Evolutionary conservation across 2,329 filamentous ascomycete species (phyloP), one percentile per base, ranked within the genome.

Genomic region (Talaromyces islandicus): DNA sequence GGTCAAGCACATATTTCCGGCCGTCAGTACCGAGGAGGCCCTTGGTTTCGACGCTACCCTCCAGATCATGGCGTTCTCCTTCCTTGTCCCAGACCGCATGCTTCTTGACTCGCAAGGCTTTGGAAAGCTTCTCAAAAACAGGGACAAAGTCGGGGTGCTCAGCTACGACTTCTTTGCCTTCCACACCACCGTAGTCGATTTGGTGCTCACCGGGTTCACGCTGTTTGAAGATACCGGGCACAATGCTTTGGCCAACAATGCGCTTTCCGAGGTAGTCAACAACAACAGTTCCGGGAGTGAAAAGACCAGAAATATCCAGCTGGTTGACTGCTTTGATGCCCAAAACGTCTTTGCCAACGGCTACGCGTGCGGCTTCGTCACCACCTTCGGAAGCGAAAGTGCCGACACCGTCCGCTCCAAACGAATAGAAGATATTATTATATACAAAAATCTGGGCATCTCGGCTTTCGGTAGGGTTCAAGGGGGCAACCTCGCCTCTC

Each of bases 401-500:
- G 50, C 94, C 93, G 52, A 97, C 94, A 57, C 94, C 95, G 73
- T 99, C 94, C 51, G 94, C 93, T 64, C 94, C 94, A 68, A 97
- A 97, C 0, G 94, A 97, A 81, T 96, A 99, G 81, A 99, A 99
- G 66, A 99, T 92, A 77, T 99, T 99, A 82, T 97, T 97, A 81
- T 97, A 97, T 25, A 99, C 93, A 70, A 96, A 99, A 65, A 99
- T 99, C 74, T 99, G 94, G 4, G 94, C 94, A 73, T 99, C 93
- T 66, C 84, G 86, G 64, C 83, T 87, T 77, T 99, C 94, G 0
- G 93, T 97, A 7, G 94, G 95, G 78, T 99, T 99, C 58, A 99
- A 79, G 7, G 94, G 91, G 21, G 92, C 88, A 64, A 99, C 89
- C 74, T 99, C 94, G 58, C 94, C 94, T 60, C 91, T 85, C 25